These are phyloP conservation scores for Paraconiothyrium sp. DNA, from an alignment of 2,329 filamentous ascomycete genomes.

Conservation along the genomic window DNA sequence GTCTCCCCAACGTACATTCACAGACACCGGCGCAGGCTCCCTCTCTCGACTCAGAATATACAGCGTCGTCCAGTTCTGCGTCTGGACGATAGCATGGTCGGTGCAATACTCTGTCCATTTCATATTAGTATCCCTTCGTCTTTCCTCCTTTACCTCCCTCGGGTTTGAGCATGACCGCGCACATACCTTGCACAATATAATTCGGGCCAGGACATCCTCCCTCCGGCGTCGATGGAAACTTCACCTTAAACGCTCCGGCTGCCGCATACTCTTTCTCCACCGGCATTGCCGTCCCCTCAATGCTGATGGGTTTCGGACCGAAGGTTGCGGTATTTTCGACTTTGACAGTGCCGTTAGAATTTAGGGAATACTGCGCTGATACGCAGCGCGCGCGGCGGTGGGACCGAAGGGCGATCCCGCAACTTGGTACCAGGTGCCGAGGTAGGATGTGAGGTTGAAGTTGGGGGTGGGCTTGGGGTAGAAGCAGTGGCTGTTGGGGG, in stretches of 20 bases:
- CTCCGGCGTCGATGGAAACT: constrained; percentile 31
- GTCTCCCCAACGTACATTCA: constrained; percentile 29
- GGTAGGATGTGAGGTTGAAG: constrained; percentile 38
- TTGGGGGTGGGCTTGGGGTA: constrained; percentile 37
- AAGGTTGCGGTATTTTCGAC: constrained; percentile 36
- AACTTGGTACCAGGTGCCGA: constrained; percentile 44
- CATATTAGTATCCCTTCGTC: not conserved
- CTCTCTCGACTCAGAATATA: constrained; percentile 39
- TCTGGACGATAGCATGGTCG: constrained; percentile 42
- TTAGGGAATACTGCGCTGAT: constrained; percentile 35
- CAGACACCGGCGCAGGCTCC: constrained; percentile 27
- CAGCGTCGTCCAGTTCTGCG: constrained; percentile 39
- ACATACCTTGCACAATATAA: constrained; percentile 42
- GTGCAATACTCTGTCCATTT: constrained; percentile 30
- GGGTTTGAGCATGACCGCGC: too few relatives aligned
- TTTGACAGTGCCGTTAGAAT: constrained; percentile 36
- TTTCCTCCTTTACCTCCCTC: not conserved
- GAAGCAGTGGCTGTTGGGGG: constrained; percentile 26
- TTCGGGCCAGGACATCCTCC: constrained; percentile 35
- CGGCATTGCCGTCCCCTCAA: constrained; percentile 35
- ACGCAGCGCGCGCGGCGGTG: constrained; percentile 36
- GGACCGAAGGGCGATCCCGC: constrained; percentile 42
- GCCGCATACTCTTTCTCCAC: constrained; percentile 32
- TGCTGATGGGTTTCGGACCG: constrained; percentile 25
- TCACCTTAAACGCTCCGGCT: constrained; percentile 35